phyloP scores from a whole-genome alignment of 306 rosid species.

The Glycine latifolia region DNA sequence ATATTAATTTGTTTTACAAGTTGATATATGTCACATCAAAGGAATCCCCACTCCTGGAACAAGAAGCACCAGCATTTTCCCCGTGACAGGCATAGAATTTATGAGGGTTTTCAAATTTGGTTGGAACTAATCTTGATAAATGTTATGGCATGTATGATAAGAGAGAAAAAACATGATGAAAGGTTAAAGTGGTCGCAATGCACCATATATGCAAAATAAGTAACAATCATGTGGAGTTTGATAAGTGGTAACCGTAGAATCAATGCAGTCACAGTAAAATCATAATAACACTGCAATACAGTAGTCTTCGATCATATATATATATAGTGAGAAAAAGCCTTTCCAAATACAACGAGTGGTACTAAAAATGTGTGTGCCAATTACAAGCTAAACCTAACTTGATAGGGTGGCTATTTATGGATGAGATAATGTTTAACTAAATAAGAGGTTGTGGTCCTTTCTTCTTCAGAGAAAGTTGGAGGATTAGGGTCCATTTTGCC shows the following conservation, averaged over 20 bases:
- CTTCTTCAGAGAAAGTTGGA: conserved; percentile 3
- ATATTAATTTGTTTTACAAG: not conserved
- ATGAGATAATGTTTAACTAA: not conserved
- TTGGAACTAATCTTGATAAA: conserved; percentile 23
- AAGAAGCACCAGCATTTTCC: not conserved
- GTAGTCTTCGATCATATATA: not conserved
- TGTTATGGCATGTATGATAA: not conserved
- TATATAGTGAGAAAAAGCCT: not conserved
- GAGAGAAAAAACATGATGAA: not conserved
- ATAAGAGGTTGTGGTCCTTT: conserved; percentile 33
- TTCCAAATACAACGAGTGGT: not conserved
- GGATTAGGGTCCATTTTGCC: conserved; percentile 24
- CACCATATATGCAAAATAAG: not conserved
- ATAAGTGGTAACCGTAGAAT: not conserved
- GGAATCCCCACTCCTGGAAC: not conserved
- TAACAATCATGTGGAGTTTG: conserved; percentile 1
- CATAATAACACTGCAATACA: not conserved
- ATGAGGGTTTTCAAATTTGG: not conserved
- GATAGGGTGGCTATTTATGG: conserved; percentile 26
- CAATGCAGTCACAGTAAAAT: conserved; percentile 6
- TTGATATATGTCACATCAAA: not conserved
- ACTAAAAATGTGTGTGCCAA: not conserved
- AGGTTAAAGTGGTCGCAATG: not conserved
- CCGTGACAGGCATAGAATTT: conserved; percentile 5
- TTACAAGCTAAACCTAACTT: conserved; percentile 29